Percentiles rank a stretch among this genome's conserved stretches.
Conservation (phyloP, 148 eudicot genomes). For the Fagopyrum homotropicum region DNA sequence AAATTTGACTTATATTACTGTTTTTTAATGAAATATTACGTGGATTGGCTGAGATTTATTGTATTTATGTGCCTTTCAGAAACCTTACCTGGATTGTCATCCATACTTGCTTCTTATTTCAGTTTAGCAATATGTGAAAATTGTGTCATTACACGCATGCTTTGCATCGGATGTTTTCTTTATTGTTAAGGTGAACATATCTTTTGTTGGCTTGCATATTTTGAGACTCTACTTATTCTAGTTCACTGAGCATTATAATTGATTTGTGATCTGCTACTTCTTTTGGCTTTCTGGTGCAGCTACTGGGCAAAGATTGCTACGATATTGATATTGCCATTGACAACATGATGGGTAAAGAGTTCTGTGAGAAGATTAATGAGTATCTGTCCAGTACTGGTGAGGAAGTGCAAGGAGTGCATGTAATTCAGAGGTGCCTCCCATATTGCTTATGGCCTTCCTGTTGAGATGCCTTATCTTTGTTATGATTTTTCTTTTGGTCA, state of each 20-base stretch:
- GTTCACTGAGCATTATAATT: neutral
- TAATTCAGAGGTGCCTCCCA: constrained; percentile 63
- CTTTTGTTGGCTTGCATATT: neutral
- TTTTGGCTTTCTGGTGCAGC: constrained; percentile 35
- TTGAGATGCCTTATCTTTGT: neutral
- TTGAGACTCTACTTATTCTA: neutral
- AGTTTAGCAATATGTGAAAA: too few relatives aligned
- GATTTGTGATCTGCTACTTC: neutral
- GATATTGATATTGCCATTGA: constrained; percentile 95
- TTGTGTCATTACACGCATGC: too few relatives aligned
- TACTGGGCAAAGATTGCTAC: constrained; percentile 84
- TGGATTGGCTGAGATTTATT: too few relatives aligned
- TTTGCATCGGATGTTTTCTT: neutral
- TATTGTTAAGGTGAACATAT: neutral
- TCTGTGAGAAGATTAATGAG: constrained; percentile 80
- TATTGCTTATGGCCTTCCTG: neutral
- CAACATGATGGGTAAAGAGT: constrained; percentile 80
- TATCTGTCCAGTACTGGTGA: constrained; percentile 65
- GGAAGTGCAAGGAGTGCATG: constrained; percentile 64
- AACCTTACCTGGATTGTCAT: too few relatives aligned
- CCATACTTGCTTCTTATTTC: too few relatives aligned
- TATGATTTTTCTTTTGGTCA: neutral
- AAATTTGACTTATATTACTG: neutral
- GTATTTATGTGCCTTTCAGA: too few relatives aligned
- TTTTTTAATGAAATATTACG: too few relatives aligned